A percentile compares a stretch with the other conserved stretches of the same genome.
phyloP scores from a whole-genome alignment of 106 monocot genomes.

The Triglochin maritima region DNA sequence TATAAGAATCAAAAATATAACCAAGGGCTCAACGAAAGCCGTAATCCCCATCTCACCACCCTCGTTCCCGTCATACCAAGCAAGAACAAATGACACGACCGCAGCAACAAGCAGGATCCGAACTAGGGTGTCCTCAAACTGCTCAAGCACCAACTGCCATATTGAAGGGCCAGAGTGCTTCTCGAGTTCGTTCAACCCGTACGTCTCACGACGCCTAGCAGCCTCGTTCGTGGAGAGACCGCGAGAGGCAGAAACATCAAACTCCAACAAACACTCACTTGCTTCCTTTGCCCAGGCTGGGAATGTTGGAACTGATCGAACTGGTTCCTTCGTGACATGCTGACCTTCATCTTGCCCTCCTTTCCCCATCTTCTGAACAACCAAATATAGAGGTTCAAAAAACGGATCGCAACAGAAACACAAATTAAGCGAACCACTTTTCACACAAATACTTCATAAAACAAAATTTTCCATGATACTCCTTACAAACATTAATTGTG shows the following conservation, averaged over 20 bases:
- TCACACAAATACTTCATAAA: too few relatives aligned
- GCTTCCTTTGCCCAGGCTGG: slow-evolving; percentile 70
- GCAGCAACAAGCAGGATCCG: slow-evolving; percentile 94
- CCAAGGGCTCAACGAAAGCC: slow-evolving; percentile 81
- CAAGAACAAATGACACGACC: slow-evolving; percentile 74
- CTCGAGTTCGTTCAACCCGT: slow-evolving; percentile 85
- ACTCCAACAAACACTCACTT: slow-evolving; percentile 56
- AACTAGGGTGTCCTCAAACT: slow-evolving; percentile 89
- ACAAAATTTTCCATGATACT: too few relatives aligned
- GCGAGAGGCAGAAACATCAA: slow-evolving; percentile 29
- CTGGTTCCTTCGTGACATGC: background rate
- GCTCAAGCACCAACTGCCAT: slow-evolving; percentile 69
- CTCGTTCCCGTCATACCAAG: slow-evolving; percentile 63
- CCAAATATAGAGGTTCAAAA: too few relatives aligned
- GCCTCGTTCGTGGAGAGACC: slow-evolving; percentile 61
- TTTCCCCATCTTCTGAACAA: background rate
- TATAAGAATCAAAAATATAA: slow-evolving; percentile 73
- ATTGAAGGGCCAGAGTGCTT: slow-evolving; percentile 77
- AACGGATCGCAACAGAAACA: too few relatives aligned
- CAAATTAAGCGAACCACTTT: too few relatives aligned
- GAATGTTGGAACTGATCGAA: slow-evolving; percentile 11
- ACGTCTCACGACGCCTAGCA: slow-evolving; percentile 26
- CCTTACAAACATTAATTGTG: too few relatives aligned
- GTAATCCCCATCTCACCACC: slow-evolving; percentile 64
- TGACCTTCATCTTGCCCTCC: background rate